Evolutionary conservation across 1,139 yeast species (phyloP).

Genomic region (Hanseniaspora uvarum): DNA sequence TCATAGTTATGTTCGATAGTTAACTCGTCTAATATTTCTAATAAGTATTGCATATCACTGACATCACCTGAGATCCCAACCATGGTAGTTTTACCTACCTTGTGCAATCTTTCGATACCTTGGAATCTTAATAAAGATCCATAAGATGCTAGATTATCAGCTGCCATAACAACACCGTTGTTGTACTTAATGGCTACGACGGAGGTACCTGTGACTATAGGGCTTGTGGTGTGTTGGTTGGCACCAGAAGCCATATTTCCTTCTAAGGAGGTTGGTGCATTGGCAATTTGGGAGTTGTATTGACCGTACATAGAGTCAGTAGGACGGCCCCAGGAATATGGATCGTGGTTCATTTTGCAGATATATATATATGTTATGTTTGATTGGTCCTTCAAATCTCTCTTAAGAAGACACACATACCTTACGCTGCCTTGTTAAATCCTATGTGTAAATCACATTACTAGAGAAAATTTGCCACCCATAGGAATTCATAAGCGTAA

Average conservation of each 20-base stretch:
- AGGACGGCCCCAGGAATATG: constrained; percentile 93
- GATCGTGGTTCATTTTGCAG: constrained; percentile 81
- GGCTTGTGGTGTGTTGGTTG: constrained; percentile 74
- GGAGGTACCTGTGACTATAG: constrained; percentile 92
- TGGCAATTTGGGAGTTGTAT: constrained; percentile 64
- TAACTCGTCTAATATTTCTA: constrained; percentile 64
- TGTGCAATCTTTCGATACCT: constrained; percentile 71
- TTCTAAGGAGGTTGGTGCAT: constrained; percentile 33
- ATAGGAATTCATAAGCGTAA: too few species aligned
- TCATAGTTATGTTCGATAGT: constrained; percentile 73
- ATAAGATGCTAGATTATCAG: constrained; percentile 87
- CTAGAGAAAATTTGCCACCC: constrained; percentile 1
- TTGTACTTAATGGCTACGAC: constrained; percentile 84
- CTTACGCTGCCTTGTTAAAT: too few species aligned
- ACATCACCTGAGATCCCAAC: constrained; percentile 95
- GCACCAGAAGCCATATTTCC: constrained; percentile 38
- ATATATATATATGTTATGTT: not conserved
- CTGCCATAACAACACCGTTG: constrained; percentile 87
- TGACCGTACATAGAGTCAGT: constrained; percentile 67
- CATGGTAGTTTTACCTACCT: constrained; percentile 73
- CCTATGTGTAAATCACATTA: not conserved
- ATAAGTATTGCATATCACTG: constrained; percentile 81
- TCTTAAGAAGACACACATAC: too few species aligned
- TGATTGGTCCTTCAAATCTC: not conserved
- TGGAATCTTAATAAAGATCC: constrained; percentile 86